These are phyloP conservation scores for Solanum hybrid DNA, from an alignment of 305 asterid genomes.

Conservation along the genomic window DNA sequence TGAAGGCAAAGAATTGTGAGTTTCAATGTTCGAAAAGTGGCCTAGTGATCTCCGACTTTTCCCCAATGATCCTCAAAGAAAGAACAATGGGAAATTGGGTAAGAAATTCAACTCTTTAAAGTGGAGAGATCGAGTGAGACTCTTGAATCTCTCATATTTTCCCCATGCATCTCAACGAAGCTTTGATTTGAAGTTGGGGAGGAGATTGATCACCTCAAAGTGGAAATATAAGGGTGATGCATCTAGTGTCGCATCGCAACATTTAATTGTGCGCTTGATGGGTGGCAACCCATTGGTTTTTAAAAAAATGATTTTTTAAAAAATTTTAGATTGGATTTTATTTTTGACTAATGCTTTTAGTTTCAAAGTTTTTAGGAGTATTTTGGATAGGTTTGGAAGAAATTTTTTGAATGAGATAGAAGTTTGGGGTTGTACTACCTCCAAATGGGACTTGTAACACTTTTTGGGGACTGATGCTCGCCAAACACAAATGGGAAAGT, in stretches of 20 bases:
- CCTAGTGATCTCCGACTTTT: not conserved
- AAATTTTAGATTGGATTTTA: not conserved
- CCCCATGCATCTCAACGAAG: not conserved
- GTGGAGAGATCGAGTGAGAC: not conserved
- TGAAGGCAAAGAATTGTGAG: not conserved
- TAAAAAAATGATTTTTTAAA: no score
- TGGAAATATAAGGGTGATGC: not conserved
- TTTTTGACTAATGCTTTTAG: not conserved
- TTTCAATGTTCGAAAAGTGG: not conserved
- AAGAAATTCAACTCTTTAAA: not conserved
- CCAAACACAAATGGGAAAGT: not conserved
- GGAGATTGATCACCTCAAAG: not conserved
- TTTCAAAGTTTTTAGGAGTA: not conserved
- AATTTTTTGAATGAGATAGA: no score
- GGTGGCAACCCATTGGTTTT: not conserved
- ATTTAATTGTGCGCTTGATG: not conserved
- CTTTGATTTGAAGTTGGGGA: not conserved
- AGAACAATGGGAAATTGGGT: not conserved
- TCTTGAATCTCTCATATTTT: not conserved
- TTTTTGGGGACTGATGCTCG: not conserved
- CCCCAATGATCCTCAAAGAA: not conserved
- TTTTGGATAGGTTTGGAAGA: not conserved
- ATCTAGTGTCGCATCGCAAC: not conserved
- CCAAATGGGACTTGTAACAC: not conserved
- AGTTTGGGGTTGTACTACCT: not conserved